Percentiles rank a stretch among this genome's conserved stretches.
Evolutionary conservation across 345 rosid species (phyloP).

Genomic region (Pseudoturritis turrita): DNA sequence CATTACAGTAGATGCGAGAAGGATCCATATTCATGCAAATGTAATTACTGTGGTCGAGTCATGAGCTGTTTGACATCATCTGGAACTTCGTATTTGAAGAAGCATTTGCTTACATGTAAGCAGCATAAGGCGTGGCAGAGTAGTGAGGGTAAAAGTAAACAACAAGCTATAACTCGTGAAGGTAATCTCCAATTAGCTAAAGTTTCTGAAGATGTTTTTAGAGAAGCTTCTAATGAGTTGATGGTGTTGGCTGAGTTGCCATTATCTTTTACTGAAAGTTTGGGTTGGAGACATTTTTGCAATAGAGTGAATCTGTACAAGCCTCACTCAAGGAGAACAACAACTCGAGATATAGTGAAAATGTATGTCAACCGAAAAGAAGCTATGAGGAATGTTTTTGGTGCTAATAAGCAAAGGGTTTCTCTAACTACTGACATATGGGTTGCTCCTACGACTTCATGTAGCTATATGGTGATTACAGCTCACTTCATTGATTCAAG

Average conservation of each 20-base stretch:
- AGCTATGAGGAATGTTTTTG: background rate
- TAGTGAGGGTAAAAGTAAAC: too few relatives aligned
- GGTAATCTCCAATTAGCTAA: background rate
- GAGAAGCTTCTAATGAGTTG: background rate
- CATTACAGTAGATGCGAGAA: too few relatives aligned
- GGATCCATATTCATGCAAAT: too few relatives aligned
- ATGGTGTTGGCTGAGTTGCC: background rate
- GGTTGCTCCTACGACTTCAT: too few relatives aligned
- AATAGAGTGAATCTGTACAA: background rate
- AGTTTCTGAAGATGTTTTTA: background rate
- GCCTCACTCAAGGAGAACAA: background rate
- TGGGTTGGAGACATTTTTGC: background rate
- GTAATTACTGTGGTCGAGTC: too few relatives aligned
- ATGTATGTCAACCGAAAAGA: background rate
- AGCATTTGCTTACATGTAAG: too few relatives aligned
- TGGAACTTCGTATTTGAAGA: too few relatives aligned
- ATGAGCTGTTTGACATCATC: too few relatives aligned
- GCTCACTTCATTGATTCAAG: too few relatives aligned
- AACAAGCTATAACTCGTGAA: background rate
- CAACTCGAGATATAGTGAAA: background rate
- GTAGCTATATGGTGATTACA: too few relatives aligned
- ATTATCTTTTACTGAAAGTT: background rate
- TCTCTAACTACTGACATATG: background rate
- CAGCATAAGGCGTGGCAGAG: too few relatives aligned
- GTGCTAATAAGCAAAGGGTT: background rate